Evolutionary conservation across 225 moss, liverwort and hornwort species (phyloP), one percentile per base, ranked within the genome.

Genomic region (Neckera pumila): DNA sequence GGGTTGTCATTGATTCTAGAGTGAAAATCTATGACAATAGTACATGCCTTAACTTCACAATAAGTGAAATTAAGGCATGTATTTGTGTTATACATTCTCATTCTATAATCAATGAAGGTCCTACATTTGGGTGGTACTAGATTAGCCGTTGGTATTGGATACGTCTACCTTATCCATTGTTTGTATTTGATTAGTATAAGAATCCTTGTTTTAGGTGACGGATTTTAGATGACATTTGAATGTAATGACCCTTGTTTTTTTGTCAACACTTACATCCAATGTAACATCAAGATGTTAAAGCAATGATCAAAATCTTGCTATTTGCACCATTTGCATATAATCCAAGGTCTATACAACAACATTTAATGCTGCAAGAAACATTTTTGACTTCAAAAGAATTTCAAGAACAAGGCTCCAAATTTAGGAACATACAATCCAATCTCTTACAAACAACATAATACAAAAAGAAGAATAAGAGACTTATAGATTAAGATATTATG

Each of bases 321-420:
- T 97, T 93, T 85, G 91, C 88, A 78, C 97, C 97, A 80, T 92
- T 93, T 12, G 2, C 12, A 26, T 60, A 96, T 87, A 97, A 91
- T 87, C 95, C 94, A 82, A 92, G 94, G 76, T 95, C 96, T 83
- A 96, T 60, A 92, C 93, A 65, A 96, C 94, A 63, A 33, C 91
- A 89, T 96, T 96, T 70, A 96, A 84, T 84, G 95, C 90, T 85
- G 91, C 94, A 17, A 95, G 94, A 88, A 98, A 96, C 43, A 98
- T 96, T 83, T 96, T 96, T 75, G 96, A 98, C 85, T 96, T 92
- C 70, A 96, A 75, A 61, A 98, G 91, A 65, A 92, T 96, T 85
- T 96, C 94, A 87, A 95, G 81, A 42, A 94, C 94, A 87, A 98
- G 95, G 87, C 95, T 96, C 98, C 94, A 98, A 74, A 98, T 96